A percentile compares a stretch with the other conserved stretches of the same genome.
Evolutionary conservation across 257 asterid genomes (phyloP).

Genomic region (Jacaranda copaia): DNA sequence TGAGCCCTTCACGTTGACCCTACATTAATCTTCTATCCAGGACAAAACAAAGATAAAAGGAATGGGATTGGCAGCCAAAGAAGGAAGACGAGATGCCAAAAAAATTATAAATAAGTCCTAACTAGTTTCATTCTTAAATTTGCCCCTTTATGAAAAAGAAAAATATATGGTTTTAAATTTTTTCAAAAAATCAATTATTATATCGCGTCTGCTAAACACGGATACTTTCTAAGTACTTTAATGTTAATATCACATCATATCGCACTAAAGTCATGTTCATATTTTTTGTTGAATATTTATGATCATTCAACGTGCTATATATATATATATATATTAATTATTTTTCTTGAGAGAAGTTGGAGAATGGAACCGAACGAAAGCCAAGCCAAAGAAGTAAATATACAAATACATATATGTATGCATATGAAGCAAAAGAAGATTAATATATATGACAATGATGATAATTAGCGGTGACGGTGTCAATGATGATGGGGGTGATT

Average conservation of each 20-base stretch:
- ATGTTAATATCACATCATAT: constrained; percentile 16
- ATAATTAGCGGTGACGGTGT: constrained; percentile 30
- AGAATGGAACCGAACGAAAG: constrained; percentile 17
- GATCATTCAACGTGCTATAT: background rate
- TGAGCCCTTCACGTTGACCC: constrained; percentile 54
- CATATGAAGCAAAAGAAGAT: background rate
- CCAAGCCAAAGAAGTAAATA: constrained; percentile 15
- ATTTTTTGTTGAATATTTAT: background rate
- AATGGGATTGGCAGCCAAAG: constrained; percentile 39
- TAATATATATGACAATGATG: constrained; percentile 15
- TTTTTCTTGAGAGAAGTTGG: constrained; percentile 7
- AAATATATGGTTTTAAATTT: background rate
- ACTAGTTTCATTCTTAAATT: constrained; percentile 15
- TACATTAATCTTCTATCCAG: constrained; percentile 47
- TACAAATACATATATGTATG: constrained; percentile 1
- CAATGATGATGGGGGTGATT: constrained; percentile 36
- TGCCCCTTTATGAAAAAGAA: background rate
- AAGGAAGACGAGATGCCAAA: constrained; percentile 21
- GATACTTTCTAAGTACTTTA: background rate
- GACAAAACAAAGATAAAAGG: constrained; percentile 37
- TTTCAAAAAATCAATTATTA: too few species aligned
- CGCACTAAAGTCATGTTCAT: constrained; percentile 1
- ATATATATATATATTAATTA: background rate
- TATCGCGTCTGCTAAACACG: too few species aligned
- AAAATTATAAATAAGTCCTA: background rate